phyloP scores from a whole-genome alignment of 768 basidiomycete genomes.

The Agaricus blazei region DNA sequence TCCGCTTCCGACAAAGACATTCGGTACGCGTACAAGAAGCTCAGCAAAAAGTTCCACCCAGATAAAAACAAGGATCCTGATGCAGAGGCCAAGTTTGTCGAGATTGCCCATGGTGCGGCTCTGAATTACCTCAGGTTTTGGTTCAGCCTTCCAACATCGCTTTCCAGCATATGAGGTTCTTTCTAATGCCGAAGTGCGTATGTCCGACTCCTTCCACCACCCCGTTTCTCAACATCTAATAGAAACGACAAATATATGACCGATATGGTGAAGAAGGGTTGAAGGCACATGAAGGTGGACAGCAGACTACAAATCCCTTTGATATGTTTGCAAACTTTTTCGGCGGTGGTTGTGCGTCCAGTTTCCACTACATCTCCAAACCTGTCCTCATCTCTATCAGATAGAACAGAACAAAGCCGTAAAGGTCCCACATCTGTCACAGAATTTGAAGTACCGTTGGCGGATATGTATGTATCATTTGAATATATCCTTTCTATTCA shows the following conservation, averaged over 20 bases:
- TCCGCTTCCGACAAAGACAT: slow-evolving; percentile 88
- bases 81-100: slow-evolving; percentile 83
- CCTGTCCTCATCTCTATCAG: slow-evolving; percentile 19
- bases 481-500: not conserved
- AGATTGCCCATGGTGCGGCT: slow-evolving; percentile 78
- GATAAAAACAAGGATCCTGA: slow-evolving; percentile 90
- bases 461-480: slow-evolving; percentile 61
- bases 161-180: slow-evolving; percentile 86
- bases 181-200: slow-evolving; percentile 70
- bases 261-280: slow-evolving; percentile 94
- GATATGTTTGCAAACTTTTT: slow-evolving; percentile 95
- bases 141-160: not conserved
- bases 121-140: not conserved
- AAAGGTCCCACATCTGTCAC: slow-evolving; percentile 71
- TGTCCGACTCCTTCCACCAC: not conserved
- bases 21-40: slow-evolving; percentile 84
- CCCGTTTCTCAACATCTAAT: not conserved
- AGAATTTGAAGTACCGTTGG: slow-evolving; percentile 81
- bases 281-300: slow-evolving; percentile 86
- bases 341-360: slow-evolving; percentile 59
- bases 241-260: slow-evolving; percentile 95
- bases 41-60: slow-evolving; percentile 87
- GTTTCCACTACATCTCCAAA: slow-evolving; percentile 19
- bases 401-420: slow-evolving; percentile 57
- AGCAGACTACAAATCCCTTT: slow-evolving; percentile 79